Base-by-base conservation (phyloP, 257 asterid species). In the Capsicum pubescens region DNA sequence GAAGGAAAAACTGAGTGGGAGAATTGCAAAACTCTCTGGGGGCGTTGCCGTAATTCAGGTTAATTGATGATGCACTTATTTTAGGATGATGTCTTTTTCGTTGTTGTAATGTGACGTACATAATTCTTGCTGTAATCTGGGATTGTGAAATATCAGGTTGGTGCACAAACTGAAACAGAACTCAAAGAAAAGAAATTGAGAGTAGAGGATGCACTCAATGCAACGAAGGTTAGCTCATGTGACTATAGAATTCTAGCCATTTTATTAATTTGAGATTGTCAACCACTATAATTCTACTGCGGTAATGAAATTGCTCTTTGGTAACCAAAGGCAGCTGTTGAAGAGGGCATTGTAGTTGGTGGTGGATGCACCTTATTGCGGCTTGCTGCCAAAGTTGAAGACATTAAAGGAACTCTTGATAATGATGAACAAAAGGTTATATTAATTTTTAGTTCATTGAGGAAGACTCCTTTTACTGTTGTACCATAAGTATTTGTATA, bases 11-110 rank as follows among this genome's bases (percentile, higher is more conserved):
- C 86, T 95, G 59, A 94, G 86, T 60, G 99, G 95, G 89, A 92
- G 99, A 89, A 95, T 93, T 63, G 99, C 99, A 79, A 97, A 95
- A 88, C 90, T 97, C 5, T 97, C 99, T 2, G 98, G 97, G 60
- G 99, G 99, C 80, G 98, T 97, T 80, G 99, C 99, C 14, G 98
- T 97, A 60, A 95, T 97, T 85, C 99, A 97, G 98, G 99, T 94
- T 84, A 79, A n/a, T 64, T 19, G 50, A 63, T 13, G 66, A 21
- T 69, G 9, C 60, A 58, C 52, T 36, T n/a, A 57, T 54, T 42
- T 85, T 81, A 61, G 19, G 19, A 61, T 1, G 50, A 26, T 3
- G n/a, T 21, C 39, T 42, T 36, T 63, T 2, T 16, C 48, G 42
- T 6, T 16, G 64, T 76, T 2, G 16, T 3, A 12, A 21, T 32